Evolutionary conservation across 805 yeast species (phyloP), one percentile per base, ranked within the genome.

Genomic region (Sugiyamaella smithiae): DNA sequence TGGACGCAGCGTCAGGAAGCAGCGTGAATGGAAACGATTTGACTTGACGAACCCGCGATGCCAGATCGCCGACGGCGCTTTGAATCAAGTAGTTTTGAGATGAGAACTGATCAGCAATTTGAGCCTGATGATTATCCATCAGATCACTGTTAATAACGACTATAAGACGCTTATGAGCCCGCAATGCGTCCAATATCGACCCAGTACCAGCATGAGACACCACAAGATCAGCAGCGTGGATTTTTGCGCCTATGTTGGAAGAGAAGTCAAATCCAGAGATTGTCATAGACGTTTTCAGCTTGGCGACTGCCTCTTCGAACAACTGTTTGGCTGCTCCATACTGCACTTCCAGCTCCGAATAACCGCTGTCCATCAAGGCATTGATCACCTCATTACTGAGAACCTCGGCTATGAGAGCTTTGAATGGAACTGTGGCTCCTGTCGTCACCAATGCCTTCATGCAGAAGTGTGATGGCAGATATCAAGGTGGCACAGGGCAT

Each of bases 191-290:
- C 23, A 93, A 65, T 5, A 91, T 85, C 0, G 97, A 87, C 1
- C 99, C 99, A 0, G 98, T 88, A 1, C 85, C 85, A 0, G 96
- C 97, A 63, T 93, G 98, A 0, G 96, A 82, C 9, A 93, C 75
- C 8, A 91, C 86, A 37, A 88, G 56, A 44, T 80, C 80, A 1
- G 82, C 71, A 1, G 60, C 32, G 0, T 56, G 41, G 2, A 88
- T 77, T 49, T 73, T 71, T 0, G 65, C 58, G 2, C 57, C 60
- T 22, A 79, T 68, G 32, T 73, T 63, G 3, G 67, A 58, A 7
- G 77, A 73, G 57, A 78, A 77, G 2, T 65, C 67, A 24, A 83
- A 68, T 2, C 84, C 82, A 19, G 62, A 57, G 6, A 82, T 47
- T 8, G 29, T 32, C 19, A 55, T 6, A 11, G 35, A 38, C n/a